Evolutionary conservation across 177 flowering plant species (phyloP).

Genomic region (Telopea speciosissima): DNA sequence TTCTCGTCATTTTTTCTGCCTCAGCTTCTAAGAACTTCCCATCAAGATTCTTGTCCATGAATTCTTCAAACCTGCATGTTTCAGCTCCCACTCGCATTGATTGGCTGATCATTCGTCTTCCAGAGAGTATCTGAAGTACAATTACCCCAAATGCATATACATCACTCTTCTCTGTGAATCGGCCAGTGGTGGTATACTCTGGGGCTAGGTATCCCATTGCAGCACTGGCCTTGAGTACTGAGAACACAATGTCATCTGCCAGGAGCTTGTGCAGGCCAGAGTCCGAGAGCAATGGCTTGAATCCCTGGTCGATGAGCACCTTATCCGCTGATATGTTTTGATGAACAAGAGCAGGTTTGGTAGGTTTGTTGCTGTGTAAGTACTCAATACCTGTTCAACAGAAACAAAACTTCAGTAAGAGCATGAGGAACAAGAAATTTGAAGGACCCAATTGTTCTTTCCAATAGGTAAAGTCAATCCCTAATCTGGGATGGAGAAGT

Average conservation of each 20-base stretch:
- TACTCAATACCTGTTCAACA: constrained; percentile 61
- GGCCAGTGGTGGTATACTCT: constrained; percentile 80
- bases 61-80: constrained; percentile 40
- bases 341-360: constrained; percentile 73
- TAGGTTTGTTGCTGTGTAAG: constrained; percentile 50
- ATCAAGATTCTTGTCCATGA: constrained; percentile 56
- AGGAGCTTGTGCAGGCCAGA: constrained; percentile 81
- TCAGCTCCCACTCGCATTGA: constrained; percentile 53
- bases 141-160: constrained; percentile 87
- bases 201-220: constrained; percentile 97
- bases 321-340: constrained; percentile 82
- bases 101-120: constrained; percentile 39
- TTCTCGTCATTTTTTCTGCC: constrained; percentile 41
- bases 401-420: not conserved
- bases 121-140: constrained; percentile 68
- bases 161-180: constrained; percentile 87
- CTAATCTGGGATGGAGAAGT: no score
- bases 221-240: constrained; percentile 79
- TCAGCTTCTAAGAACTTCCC: constrained; percentile 50
- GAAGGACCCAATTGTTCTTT: not conserved
- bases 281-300: constrained; percentile 69
- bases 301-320: constrained; percentile 58
- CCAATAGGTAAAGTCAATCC: no score
- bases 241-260: constrained; percentile 82
- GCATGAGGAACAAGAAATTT: no score